Conservation (phyloP, 1,284 basidiomycete genomes). For the Kwoniella shivajii region DNA sequence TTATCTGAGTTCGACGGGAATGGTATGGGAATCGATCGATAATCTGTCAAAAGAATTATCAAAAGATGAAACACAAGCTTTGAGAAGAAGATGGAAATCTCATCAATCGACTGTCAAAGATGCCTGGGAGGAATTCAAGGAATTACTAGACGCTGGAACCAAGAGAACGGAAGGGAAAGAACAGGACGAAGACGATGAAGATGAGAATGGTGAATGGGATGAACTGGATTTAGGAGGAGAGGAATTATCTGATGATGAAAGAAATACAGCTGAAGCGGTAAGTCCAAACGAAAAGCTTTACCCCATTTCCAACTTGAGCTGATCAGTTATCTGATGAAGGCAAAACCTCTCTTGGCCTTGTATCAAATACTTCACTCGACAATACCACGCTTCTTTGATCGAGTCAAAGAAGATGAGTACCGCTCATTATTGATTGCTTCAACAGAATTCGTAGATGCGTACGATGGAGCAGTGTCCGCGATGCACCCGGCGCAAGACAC, state of each 20-base stretch:
- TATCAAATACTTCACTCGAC: slow-evolving; percentile 45
- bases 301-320: neutral
- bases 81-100: slow-evolving; percentile 32
- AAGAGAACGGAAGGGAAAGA: slow-evolving; percentile 27
- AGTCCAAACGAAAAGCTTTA: slow-evolving; percentile 13
- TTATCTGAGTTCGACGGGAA: slow-evolving; percentile 45
- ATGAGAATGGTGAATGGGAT: slow-evolving; percentile 26
- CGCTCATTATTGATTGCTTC: slow-evolving; percentile 18
- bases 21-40: slow-evolving; percentile 47
- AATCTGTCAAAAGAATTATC: slow-evolving; percentile 23
- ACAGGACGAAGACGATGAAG: slow-evolving; percentile 21
- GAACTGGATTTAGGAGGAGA: slow-evolving; percentile 36
- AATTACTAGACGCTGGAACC: slow-evolving; percentile 29
- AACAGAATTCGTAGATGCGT: slow-evolving; percentile 27
- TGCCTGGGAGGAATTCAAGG: slow-evolving; percentile 51
- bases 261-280: slow-evolving; percentile 36
- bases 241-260: slow-evolving; percentile 31
- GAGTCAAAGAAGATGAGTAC: slow-evolving; percentile 21
- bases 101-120: slow-evolving; percentile 43
- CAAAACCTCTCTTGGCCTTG: slow-evolving; percentile 42
- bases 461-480: slow-evolving; percentile 39
- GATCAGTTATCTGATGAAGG: slow-evolving; percentile 20
- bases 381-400: slow-evolving; percentile 34
- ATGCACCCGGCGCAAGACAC: slow-evolving; percentile 45
- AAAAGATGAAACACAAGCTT: slow-evolving; percentile 30